These are phyloP conservation scores for Royoungia palumana DNA, from an alignment of 768 basidiomycete species.

Conservation along the genomic window DNA sequence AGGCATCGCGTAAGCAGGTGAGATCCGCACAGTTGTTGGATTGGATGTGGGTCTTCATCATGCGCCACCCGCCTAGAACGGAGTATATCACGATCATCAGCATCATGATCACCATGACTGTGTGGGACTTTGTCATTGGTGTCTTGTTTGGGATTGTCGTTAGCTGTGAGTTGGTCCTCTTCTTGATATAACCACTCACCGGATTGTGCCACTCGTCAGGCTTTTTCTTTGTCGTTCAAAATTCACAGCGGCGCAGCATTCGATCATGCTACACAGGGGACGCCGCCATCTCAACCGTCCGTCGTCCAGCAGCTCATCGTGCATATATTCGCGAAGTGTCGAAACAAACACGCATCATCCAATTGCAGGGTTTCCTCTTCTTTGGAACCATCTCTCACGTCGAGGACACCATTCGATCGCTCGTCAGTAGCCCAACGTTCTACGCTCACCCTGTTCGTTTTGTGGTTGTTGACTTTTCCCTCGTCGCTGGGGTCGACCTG, in stretches of 20 bases:
- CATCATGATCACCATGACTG: conserved; percentile 91
- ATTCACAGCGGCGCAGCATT: conserved; percentile 81
- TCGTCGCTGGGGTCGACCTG: conserved; percentile 90
- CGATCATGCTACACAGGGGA: conserved; percentile 81
- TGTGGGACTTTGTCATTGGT: conserved; percentile 92
- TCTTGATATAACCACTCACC: conserved; percentile 1
- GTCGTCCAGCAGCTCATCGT: conserved; percentile 82
- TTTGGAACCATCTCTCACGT: conserved; percentile 91
- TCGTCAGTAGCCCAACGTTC: conserved; percentile 73
- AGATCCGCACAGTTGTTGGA: conserved; percentile 18
- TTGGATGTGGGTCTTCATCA: conserved; percentile 5
- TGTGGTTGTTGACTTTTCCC: conserved; percentile 81
- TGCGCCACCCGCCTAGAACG: conserved; percentile 37
- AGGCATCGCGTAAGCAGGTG: conserved; percentile 79
- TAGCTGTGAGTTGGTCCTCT: conserved; percentile 57
- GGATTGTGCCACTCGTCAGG: conserved; percentile 37
- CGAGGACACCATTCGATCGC: conserved; percentile 77
- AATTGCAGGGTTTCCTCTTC: conserved; percentile 90
- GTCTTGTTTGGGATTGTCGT: conserved; percentile 90
- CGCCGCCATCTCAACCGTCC: conserved; percentile 84
- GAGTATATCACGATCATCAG: conserved; percentile 83
- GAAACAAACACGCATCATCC: conserved; percentile 83
- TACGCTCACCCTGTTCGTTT: conserved; percentile 78
- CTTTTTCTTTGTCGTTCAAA: conserved; percentile 96
- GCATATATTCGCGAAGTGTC: conserved; percentile 92